Evolutionary conservation across 257 asterid genomes (phyloP), one percentile per base, ranked within the genome.

Genomic region (Leptodermis oblonga): DNA sequence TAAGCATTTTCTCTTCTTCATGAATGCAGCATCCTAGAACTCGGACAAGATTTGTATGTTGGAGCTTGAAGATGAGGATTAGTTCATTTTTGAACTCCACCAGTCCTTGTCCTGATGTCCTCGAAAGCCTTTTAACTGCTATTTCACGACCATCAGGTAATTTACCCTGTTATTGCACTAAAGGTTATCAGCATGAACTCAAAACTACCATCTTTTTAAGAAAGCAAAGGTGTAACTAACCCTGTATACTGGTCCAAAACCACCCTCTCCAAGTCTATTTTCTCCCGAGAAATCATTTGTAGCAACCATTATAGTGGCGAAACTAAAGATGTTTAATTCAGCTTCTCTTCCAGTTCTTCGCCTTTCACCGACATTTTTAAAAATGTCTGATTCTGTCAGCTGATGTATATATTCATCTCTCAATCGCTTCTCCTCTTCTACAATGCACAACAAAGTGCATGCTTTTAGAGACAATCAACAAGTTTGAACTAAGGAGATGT

Each of bases 211-310:
- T 20, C 25, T 49, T 49, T 20, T n/a, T n/a, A n/a, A n/a, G n/a
- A n/a, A n/a, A 4, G 26, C 10, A 0, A 56, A 36, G 12, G 15
- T 33, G 10, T 12, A 0, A 65, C 61, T 18, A 28, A 84, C 88
- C 89, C 70, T 81, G 72, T 81, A 86, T 61, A 86, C 92, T 30
- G 88, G 78, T 73, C 90, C 88, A 73, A 86, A 88, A 71, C 90
- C 95, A 59, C 92, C 92, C 78, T 81, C 68, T 71, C 90, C 95
- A 14, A 88, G 83, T 74, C 81, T 84, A 39, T 78, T 59, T 41
- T 64, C 65, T 0, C 51, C 43, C 42, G 90, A 84, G 33, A 88
- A 86, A 70, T 77, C 75, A 59, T 70, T 56, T 20, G 96, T 84
- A 34, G 92, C 87, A n/a, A 81, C 81, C 36, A 67, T 54, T 33